phyloP scores from a whole-genome alignment of 495 filamentous ascomycete genomes.

The Penicillium nucicola region DNA sequence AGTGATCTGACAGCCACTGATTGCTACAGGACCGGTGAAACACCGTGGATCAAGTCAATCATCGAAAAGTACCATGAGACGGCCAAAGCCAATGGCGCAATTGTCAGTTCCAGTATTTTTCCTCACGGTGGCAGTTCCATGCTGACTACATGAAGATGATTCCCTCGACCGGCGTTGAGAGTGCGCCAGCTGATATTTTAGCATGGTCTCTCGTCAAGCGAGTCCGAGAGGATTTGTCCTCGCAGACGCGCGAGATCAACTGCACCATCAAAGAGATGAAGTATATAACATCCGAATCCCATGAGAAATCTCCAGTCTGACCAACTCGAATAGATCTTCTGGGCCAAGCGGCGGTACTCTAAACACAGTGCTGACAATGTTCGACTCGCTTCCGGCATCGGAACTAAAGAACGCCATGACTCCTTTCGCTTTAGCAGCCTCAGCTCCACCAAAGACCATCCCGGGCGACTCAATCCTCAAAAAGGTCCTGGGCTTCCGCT shows the following conservation, averaged over 20 bases:
- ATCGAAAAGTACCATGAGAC: conserved; percentile 74
- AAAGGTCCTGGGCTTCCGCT: conserved; percentile 58
- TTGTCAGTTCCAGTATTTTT: conserved; percentile 42
- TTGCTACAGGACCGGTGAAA: conserved; percentile 67
- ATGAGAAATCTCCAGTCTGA: conserved; percentile 5
- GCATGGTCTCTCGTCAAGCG: conserved; percentile 65
- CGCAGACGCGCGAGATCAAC: conserved; percentile 56
- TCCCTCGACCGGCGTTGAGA: conserved; percentile 81
- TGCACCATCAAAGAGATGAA: conserved; percentile 61
- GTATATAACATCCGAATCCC: conserved; percentile 29
- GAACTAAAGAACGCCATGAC: conserved; percentile 53
- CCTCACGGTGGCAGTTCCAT: background rate
- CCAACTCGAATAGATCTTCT: conserved; percentile 27
- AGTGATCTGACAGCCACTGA: conserved; percentile 5
- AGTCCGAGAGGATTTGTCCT: conserved; percentile 57
- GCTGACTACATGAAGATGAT: conserved; percentile 60
- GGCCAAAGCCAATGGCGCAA: conserved; percentile 72
- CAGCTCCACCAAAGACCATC: conserved; percentile 41
- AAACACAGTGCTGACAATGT: conserved; percentile 57
- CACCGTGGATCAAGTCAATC: conserved; percentile 75
- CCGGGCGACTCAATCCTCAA: conserved; percentile 30
- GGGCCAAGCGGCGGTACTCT: conserved; percentile 74
- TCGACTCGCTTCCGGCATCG: conserved; percentile 57
- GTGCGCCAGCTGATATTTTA: conserved; percentile 77
- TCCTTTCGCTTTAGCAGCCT: conserved; percentile 67